Base-by-base conservation (phyloP, 2,329 filamentous ascomycete genomes). In the Aspergillus sojae region DNA sequence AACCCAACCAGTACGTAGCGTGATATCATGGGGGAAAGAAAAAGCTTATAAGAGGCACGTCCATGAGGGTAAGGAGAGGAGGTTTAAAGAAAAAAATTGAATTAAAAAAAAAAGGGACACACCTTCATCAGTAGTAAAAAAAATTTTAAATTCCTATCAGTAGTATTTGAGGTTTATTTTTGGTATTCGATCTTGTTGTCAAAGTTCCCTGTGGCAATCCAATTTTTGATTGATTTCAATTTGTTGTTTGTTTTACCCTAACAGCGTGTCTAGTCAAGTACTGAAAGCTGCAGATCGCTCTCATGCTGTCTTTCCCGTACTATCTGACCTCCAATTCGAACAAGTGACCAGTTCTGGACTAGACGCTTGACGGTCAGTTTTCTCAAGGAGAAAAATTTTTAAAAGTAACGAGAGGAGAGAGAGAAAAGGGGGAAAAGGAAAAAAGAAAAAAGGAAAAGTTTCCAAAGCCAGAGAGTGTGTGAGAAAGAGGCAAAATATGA, bases 1-100 rank as follows among this genome's bases (percentile, higher is more conserved):
- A 52, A 52, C 21, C 48, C 48, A 52, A 52, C 48, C 48, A 23
- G 46, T 41, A 41, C 36, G 28, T 52, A 52, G 48, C 48, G 48
- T 52, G 48, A 52, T 52, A 52, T 52, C 48, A 52, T 52, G 48
- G 48, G 34, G 28, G 48, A 52, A 21, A 32, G 28, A 28, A 21
- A 52, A 52, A 52, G 48, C 48, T 52, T 52, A 52, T 32, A 12
- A 58, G 19, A 14, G 26, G 30, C 28, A 50, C 2, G 5, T 36
- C 14, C 34, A 50, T 9, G 43, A 36, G 30, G 19, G 10, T 6
- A 58, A 28, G 10, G 5, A 48, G 9, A 14, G 11, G 14, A 30
- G 30, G 14, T 36, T 14, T 21, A 36, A 50, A 46, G 28, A 4
- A 32, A 14, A 50, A 48, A n/a, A 43, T 21, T 48, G 28, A 19